These are phyloP conservation scores for Backusella luteola DNA, from an alignment of 192 early-diverging fungal species.

Conservation along the genomic window DNA sequence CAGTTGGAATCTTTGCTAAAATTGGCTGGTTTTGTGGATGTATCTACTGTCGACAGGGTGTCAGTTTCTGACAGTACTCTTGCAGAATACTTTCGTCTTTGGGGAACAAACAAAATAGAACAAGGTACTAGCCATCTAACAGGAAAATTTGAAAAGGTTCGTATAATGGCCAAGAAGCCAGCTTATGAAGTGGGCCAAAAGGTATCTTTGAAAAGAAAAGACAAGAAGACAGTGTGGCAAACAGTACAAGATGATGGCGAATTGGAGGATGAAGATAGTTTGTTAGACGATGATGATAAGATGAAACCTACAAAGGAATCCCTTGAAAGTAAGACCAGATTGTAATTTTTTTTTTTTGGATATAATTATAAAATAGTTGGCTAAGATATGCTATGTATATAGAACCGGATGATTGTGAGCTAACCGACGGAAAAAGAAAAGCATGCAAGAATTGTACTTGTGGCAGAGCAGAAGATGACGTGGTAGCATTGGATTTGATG, in stretches of 20 bases:
- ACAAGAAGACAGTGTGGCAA: constrained; percentile 36
- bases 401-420: constrained; percentile 69
- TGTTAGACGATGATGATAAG: constrained; percentile 84
- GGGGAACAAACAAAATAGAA: constrained; percentile 51
- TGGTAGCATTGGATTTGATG: constrained; percentile 34
- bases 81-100: constrained; percentile 50
- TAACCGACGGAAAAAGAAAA: constrained; percentile 72
- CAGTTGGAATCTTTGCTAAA: constrained; percentile 69
- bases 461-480: constrained; percentile 81
- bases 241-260: constrained; percentile 85
- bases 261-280: constrained; percentile 82
- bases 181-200: constrained; percentile 85
- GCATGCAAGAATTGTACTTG: constrained; percentile 99
- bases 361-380: background rate
- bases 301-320: constrained; percentile 64
- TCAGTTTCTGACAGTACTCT: constrained; percentile 49
- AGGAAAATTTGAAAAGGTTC: constrained; percentile 48
- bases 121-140: constrained; percentile 39
- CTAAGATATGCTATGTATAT: background rate
- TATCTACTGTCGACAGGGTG: constrained; percentile 33
- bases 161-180: constrained; percentile 70
- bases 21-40: constrained; percentile 84
- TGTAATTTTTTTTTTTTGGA: background rate
- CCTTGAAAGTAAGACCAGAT: constrained; percentile 47
- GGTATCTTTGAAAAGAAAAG: constrained; percentile 65